Percentiles rank a stretch among this genome's conserved stretches.
Conservation (phyloP, 257 asterid species). For the Solanum clarkiae region DNA sequence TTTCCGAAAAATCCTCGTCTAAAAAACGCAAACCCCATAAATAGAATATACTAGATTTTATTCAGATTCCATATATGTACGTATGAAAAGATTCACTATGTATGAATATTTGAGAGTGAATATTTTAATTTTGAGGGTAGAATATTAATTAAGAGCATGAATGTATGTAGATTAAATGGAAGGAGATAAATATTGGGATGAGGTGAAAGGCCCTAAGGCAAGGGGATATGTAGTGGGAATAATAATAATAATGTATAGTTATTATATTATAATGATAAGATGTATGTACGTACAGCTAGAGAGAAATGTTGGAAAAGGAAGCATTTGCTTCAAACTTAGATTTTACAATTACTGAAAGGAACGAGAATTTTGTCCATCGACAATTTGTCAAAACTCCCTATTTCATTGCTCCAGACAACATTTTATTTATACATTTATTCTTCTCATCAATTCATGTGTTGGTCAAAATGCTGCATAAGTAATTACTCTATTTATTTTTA, state of each 20-base stretch:
- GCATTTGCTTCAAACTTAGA: slow-evolving; percentile 11
- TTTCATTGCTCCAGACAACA: not conserved
- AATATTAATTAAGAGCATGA: too few relatives aligned
- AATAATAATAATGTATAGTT: not conserved
- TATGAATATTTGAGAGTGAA: not conserved
- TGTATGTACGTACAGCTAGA: not conserved
- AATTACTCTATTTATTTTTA: too few relatives aligned
- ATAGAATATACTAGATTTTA: too few relatives aligned
- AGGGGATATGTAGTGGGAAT: slow-evolving; percentile 20
- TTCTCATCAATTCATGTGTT: not conserved
- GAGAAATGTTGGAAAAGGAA: slow-evolving; percentile 29
- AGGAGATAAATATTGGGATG: not conserved
- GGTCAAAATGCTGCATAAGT: not conserved
- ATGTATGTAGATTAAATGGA: not conserved
- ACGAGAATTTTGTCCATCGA: not conserved
- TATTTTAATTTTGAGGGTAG: too few relatives aligned
- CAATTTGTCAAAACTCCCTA: not conserved
- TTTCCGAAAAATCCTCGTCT: too few relatives aligned
- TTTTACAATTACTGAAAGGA: not conserved
- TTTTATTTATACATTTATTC: not conserved
- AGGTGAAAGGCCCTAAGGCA: not conserved
- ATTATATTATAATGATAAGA: too few relatives aligned
- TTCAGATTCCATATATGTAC: too few relatives aligned
- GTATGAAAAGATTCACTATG: not conserved
- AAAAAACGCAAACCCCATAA: too few relatives aligned